Conservation (phyloP, 176 grass and related monocot genomes). For the Oryza meyeriana region DNA sequence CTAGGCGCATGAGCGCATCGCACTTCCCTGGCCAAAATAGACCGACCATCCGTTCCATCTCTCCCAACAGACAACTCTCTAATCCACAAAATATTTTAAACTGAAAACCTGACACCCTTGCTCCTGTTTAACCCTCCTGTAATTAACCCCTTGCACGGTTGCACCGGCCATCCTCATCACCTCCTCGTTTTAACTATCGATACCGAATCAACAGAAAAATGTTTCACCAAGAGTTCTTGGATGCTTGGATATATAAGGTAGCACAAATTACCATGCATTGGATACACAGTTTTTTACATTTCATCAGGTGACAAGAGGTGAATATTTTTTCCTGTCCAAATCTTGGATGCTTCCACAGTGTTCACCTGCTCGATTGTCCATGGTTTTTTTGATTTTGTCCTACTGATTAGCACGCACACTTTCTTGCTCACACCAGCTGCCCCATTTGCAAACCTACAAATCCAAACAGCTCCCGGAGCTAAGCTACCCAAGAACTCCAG, state of each 20-base stretch:
- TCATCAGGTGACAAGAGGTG: slow-evolving; percentile 19
- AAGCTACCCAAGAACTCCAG: not conserved
- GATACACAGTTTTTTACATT: not conserved
- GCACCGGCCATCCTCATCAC: slow-evolving; percentile 12
- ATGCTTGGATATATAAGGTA: not conserved
- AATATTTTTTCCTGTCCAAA: slow-evolving; percentile 25
- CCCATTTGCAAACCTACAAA: slow-evolving; percentile 27
- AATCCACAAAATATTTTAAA: slow-evolving; percentile 20
- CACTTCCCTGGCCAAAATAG: not conserved
- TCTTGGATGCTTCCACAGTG: slow-evolving; percentile 53
- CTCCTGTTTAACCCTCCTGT: slow-evolving; percentile 11
- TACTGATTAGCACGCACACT: not conserved
- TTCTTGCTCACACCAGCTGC: not conserved
- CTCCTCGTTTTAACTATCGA: not conserved
- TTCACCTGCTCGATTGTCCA: slow-evolving; percentile 41
- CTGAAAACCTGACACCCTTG: not conserved
- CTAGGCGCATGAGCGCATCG: not conserved
- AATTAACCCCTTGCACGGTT: slow-evolving; percentile 19
- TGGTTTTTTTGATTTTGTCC: slow-evolving; percentile 13
- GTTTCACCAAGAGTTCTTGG: not conserved
- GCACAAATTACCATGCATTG: not conserved
- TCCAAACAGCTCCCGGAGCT: not conserved
- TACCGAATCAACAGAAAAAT: not conserved
- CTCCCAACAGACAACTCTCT: slow-evolving; percentile 40
- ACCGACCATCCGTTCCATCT: not conserved